Percentiles rank a stretch among this genome's conserved stretches.
Evolutionary conservation across 306 rosid genomes (phyloP).

Genomic region (Corylus americana): DNA sequence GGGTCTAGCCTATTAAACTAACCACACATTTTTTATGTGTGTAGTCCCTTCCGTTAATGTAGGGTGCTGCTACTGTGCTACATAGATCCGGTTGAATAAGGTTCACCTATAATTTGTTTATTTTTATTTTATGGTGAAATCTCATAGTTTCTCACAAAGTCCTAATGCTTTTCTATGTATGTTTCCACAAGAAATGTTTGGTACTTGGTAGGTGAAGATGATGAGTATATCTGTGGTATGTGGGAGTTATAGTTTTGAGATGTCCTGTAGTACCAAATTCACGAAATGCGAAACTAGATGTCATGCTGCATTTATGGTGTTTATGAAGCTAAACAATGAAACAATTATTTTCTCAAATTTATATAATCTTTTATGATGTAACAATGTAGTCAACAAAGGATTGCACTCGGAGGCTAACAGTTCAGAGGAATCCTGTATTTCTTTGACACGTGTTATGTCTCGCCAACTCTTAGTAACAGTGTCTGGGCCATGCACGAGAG

Average conservation of each 20-base stretch:
- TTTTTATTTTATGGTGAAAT: background rate
- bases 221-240: background rate
- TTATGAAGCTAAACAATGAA: background rate
- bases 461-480: background rate
- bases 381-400: background rate
- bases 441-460: background rate
- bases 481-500: background rate
- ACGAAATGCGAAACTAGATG: background rate
- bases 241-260: background rate
- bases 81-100: background rate
- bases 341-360: background rate
- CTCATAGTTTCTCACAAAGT: background rate
- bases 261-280: background rate
- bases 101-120: background rate
- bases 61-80: background rate
- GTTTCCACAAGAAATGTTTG: background rate
- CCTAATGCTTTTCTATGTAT: background rate
- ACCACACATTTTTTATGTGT: background rate
- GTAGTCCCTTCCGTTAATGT: background rate
- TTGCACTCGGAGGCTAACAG: background rate
- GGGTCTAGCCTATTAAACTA: background rate
- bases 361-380: background rate
- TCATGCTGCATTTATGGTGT: background rate
- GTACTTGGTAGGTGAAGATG: background rate
- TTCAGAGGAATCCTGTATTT: background rate